phyloP scores from a whole-genome alignment of 2,329 filamentous ascomycete genomes.

The Ceratocystis cubensis region DNA sequence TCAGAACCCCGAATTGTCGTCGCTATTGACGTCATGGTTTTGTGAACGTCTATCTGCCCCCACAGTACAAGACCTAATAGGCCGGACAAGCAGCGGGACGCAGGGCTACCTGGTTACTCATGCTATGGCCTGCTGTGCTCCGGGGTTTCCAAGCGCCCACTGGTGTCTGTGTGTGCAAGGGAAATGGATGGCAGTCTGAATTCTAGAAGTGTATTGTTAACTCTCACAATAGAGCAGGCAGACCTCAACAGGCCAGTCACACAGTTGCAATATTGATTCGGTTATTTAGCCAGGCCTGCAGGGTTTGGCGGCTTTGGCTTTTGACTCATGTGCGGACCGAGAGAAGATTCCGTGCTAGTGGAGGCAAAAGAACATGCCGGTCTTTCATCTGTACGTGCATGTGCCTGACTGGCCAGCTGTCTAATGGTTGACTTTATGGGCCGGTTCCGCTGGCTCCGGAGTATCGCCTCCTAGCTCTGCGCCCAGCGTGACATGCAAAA shows the following conservation, averaged over 20 bases:
- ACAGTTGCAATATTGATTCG: slow-evolving; percentile 2
- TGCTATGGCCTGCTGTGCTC: too few species aligned
- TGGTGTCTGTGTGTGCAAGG: background rate
- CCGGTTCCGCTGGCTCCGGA: background rate
- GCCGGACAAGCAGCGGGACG: too few species aligned
- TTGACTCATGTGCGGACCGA: too few species aligned
- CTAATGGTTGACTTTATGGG: background rate
- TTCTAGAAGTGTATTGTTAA: background rate
- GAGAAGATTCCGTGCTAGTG: too few species aligned
- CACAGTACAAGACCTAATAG: too few species aligned
- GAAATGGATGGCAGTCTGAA: background rate
- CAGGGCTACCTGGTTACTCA: too few species aligned
- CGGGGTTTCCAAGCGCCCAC: background rate
- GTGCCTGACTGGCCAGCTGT: background rate
- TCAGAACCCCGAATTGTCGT: too few species aligned
- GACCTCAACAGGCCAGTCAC: background rate
- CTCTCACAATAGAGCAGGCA: background rate
- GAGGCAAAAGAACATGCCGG: too few species aligned
- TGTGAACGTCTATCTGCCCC: too few species aligned
- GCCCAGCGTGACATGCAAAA: too few species aligned
- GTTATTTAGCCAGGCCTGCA: background rate
- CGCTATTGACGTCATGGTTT: too few species aligned
- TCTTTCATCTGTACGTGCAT: too few species aligned
- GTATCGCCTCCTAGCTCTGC: background rate
- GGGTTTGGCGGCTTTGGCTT: background rate